A percentile compares a stretch with the other conserved stretches of the same genome.
Evolutionary conservation across 495 filamentous ascomycete species (phyloP).

Genomic region (Pyrenula aspistea): DNA sequence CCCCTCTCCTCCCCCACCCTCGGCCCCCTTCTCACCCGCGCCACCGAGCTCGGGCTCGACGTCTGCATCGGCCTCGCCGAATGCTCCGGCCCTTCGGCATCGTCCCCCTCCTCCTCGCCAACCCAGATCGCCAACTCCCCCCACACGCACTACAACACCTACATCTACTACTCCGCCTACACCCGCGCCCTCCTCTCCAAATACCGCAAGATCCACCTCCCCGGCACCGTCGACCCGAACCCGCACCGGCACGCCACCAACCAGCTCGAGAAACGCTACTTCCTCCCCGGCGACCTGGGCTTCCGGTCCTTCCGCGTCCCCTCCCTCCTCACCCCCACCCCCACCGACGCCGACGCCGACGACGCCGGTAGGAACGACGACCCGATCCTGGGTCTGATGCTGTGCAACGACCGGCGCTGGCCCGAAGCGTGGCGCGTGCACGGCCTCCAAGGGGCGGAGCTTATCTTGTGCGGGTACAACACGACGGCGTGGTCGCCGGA

Average conservation of each 20-base stretch:
- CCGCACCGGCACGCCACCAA: constrained; percentile 28
- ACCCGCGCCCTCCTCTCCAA: constrained; percentile 25
- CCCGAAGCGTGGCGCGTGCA: constrained; percentile 32
- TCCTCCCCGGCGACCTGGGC: constrained; percentile 31
- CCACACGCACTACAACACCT: constrained; percentile 28
- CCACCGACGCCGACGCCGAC: constrained; percentile 4
- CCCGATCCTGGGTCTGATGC: constrained; percentile 38
- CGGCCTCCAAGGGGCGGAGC: constrained; percentile 32
- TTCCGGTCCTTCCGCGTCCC: constrained; percentile 35
- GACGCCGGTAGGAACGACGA: constrained; percentile 23
- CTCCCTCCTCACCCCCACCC: constrained; percentile 16
- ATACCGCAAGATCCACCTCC: constrained; percentile 39
- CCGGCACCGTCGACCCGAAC: constrained; percentile 32
- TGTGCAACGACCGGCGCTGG: constrained; percentile 40
- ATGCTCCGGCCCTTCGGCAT: constrained; percentile 3
- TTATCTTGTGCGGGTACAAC: constrained; percentile 36
- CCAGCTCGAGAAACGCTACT: constrained; percentile 40
- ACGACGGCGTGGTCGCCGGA: constrained; percentile 30
- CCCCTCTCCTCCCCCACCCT: constrained; percentile 8
- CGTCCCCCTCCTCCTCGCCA: not conserved
- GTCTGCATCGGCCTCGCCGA: constrained; percentile 37
- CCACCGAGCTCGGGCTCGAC: constrained; percentile 26
- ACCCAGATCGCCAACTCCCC: constrained; percentile 11
- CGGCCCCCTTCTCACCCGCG: constrained; percentile 29
- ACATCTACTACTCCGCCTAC: constrained; percentile 31